Base-by-base conservation (phyloP, 345 rosid species). In the Iberis pinnata region DNA sequence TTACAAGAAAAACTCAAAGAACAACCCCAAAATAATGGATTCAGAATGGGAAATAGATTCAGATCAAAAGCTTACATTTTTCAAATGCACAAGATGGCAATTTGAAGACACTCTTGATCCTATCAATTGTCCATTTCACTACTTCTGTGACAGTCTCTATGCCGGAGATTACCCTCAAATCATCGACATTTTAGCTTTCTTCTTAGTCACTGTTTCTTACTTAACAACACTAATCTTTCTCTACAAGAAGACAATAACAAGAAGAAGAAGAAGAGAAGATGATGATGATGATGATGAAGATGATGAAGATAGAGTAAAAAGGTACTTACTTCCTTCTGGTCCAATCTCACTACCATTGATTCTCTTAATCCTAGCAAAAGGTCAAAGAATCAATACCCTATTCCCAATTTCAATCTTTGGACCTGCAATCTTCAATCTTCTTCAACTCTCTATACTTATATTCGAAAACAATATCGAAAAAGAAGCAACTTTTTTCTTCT, bases 21-120 rank as follows among this genome's bases (percentile, higher is more conserved):
- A 52, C 25, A 41, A 11, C 12, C 10, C n/a, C 5, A 35, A 16
- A 57, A 18, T 3, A 9, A 66, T 66, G 64, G 51, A 58, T 6
- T 1, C 54, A 16, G 72, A 71, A 68, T 71, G 82, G 82, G 72
- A 59, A 36, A 51, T 22, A 12, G 76, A 63, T 63, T 63, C 62
- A 56, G 78, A 73, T 49, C 58, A 61, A 10, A 77, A 72, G 35
- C 44, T 39, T 3, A 61, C 81, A 2, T 84, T 88, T 67, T 75
- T 77, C 80, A 84, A 88, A 60, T 88, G 94, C 74, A 61, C 69
- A 8, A 75, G 72, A 58, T 88, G 96, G 96, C 89, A 84, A 63
- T 70, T 75, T 4, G 96, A 88, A 65, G 86, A 88, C 43, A 88
- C 96, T 22, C 49, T 82, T 55, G 86, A 88, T 77, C 96, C 94